phyloP scores from a whole-genome alignment of 805 yeast genomes.

The Kuraishia floccosa region DNA sequence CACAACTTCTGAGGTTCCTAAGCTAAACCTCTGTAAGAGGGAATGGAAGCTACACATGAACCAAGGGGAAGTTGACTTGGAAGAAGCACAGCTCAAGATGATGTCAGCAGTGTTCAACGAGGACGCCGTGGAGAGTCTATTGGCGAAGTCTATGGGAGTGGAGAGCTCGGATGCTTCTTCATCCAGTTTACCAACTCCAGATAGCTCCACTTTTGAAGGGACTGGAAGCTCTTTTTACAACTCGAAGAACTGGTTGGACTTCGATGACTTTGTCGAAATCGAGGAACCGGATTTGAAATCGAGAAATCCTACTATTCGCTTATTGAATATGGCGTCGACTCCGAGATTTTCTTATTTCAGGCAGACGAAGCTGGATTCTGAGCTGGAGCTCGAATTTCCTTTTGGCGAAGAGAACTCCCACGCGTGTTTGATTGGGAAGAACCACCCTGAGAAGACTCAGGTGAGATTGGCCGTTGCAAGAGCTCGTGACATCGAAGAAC shows the following conservation, averaged over 20 bases:
- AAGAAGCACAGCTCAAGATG: constrained; percentile 50
- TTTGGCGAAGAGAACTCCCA: constrained; percentile 60
- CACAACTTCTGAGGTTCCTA: constrained; percentile 29
- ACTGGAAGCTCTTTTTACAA: neutral
- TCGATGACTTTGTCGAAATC: constrained; percentile 66
- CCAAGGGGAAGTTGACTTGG: constrained; percentile 47
- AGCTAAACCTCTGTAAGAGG: constrained; percentile 32
- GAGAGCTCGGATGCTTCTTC: constrained; percentile 7
- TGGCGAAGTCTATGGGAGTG: constrained; percentile 21
- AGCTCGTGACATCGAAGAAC: constrained; percentile 23
- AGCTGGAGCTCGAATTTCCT: constrained; percentile 34
- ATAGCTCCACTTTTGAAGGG: constrained; percentile 7
- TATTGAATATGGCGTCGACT: constrained; percentile 35
- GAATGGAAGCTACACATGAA: constrained; percentile 36
- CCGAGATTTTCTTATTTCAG: constrained; percentile 59
- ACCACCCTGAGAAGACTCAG: constrained; percentile 48
- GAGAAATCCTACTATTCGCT: constrained; percentile 32
- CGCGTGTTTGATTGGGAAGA: constrained; percentile 44
- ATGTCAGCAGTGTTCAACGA: constrained; percentile 56
- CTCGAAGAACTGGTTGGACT: constrained; percentile 50
- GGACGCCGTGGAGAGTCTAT: constrained; percentile 28
- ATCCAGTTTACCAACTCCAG: constrained; percentile 8
- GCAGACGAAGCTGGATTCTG: constrained; percentile 30
- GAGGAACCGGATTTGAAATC: constrained; percentile 33
- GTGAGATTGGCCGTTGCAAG: constrained; percentile 28